phyloP scores from a whole-genome alignment of 1,284 basidiomycete species.

The Paramarasmius palmivorus region DNA sequence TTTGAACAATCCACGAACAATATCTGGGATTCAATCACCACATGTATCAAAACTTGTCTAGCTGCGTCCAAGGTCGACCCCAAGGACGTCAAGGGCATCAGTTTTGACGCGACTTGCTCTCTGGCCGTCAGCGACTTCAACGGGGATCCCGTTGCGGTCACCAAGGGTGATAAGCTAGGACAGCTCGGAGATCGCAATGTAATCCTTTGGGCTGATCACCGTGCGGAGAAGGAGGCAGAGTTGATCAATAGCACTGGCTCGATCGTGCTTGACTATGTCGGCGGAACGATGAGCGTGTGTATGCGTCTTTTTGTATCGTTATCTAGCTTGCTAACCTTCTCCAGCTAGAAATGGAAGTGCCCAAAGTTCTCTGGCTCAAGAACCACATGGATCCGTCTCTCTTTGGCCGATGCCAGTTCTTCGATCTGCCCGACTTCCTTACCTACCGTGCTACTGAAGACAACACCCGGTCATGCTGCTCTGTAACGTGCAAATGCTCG shows the following conservation, averaged over 20 bases:
- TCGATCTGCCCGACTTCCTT: slow-evolving; percentile 95
- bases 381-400: slow-evolving; percentile 74
- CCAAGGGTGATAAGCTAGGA: slow-evolving; percentile 67
- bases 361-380: slow-evolving; percentile 96
- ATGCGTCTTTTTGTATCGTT: not conserved
- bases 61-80: slow-evolving; percentile 61
- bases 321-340: slow-evolving; percentile 11
- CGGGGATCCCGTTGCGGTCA: slow-evolving; percentile 82
- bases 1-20: slow-evolving; percentile 92
- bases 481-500: slow-evolving; percentile 95
- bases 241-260: slow-evolving; percentile 86
- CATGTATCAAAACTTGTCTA: slow-evolving; percentile 73
- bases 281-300: slow-evolving; percentile 93
- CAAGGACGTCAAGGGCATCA: slow-evolving; percentile 80
- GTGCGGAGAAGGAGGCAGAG: slow-evolving; percentile 90
- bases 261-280: slow-evolving; percentile 91
- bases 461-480: slow-evolving; percentile 86
- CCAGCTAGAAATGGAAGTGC: slow-evolving; percentile 95
- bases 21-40: slow-evolving; percentile 84
- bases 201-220: slow-evolving; percentile 93
- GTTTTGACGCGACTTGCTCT: slow-evolving; percentile 97
- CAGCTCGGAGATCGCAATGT: slow-evolving; percentile 76
- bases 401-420: slow-evolving; percentile 91
- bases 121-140: slow-evolving; percentile 82
- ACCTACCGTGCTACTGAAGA: slow-evolving; percentile 89